Evolutionary conservation across 345 rosid genomes (phyloP), one percentile per base, ranked within the genome.

Genomic region (Pistacia atlantica): DNA sequence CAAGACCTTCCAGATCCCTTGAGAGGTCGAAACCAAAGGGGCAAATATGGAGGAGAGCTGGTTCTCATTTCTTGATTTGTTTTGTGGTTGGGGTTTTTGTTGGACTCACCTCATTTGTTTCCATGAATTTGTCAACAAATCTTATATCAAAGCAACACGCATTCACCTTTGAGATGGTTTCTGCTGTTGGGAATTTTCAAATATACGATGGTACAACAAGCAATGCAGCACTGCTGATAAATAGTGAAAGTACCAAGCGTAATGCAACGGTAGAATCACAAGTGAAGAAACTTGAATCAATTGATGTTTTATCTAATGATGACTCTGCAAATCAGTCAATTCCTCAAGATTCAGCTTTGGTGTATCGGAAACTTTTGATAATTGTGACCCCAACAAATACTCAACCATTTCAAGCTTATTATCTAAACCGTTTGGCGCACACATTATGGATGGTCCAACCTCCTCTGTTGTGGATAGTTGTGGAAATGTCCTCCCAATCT

Each of bases 381-480:
- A 55, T 91, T 54, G 87, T 87, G 75, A 91, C 93, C 59, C 85
- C 89, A 11, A 86, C 93, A 0, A 42, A 67, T 77, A 37, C 83
- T 74, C 65, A 80, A 16, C 79, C 78, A 4, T 75, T 85, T 74
- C 90, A 89, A 77, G 88, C 87, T 22, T 85, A 80, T 77, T 83
- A 85, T 80, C 76, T 91, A 78, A 87, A 80, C 65, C 88, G 86
- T 48, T 71, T 89, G 84, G 89, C 87, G 0, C 69, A 84, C 65
- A 80, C 91, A 12, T 71, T 91, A 74, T 86, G 75, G 72, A 83
- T 81, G 28, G 86, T 84, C n/a, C 79, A 77, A 49, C 86, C 89
- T 75, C 95, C 93, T 60, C 71, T 91, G 16, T 75, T 91, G 84
- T 91, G 93, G 95, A 84, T 89, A 55, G 91, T 91, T 75, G 90